These are phyloP conservation scores for Hypoxylon sp. DNA, from an alignment of 2,329 filamentous ascomycete species.

Conservation along the genomic window DNA sequence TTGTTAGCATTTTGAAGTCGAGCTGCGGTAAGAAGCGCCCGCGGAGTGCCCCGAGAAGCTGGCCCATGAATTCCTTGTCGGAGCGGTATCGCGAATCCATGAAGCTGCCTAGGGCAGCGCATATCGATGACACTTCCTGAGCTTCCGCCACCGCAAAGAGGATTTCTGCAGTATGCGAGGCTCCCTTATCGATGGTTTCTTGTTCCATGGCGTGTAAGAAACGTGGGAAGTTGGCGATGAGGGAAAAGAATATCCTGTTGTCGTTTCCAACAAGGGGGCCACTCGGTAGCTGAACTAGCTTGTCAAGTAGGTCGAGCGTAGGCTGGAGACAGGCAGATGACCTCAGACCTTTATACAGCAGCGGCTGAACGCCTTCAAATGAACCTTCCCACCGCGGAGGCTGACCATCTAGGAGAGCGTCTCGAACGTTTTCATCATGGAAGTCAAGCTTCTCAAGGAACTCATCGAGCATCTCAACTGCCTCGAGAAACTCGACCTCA, in stretches of 20 bases:
- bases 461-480: slow-evolving; percentile 88
- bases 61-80: slow-evolving; percentile 77
- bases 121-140: slow-evolving; percentile 73
- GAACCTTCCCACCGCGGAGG: slow-evolving; percentile 87
- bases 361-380: slow-evolving; percentile 84
- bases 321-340: slow-evolving; percentile 83
- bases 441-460: slow-evolving; percentile 87
- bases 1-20: slow-evolving; percentile 86
- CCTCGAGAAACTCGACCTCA: slow-evolving; percentile 92
- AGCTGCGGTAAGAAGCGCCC: slow-evolving; percentile 81
- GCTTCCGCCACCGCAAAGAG: slow-evolving; percentile 76
- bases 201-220: slow-evolving; percentile 83
- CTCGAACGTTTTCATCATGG: slow-evolving; percentile 71
- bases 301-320: slow-evolving; percentile 79
- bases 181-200: slow-evolving; percentile 60
- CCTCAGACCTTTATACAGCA: slow-evolving; percentile 90
- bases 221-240: slow-evolving; percentile 90
- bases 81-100: slow-evolving; percentile 70
- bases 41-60: slow-evolving; percentile 76
- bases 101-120: slow-evolving; percentile 74
- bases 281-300: slow-evolving; percentile 78
- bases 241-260: slow-evolving; percentile 80
- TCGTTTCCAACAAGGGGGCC: slow-evolving; percentile 84
- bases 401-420: slow-evolving; percentile 76
- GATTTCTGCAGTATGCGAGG: slow-evolving; percentile 70